These are phyloP conservation scores for Raffaelea deltoideospora DNA, from an alignment of 2,329 filamentous ascomycete genomes.

Conservation along the genomic window DNA sequence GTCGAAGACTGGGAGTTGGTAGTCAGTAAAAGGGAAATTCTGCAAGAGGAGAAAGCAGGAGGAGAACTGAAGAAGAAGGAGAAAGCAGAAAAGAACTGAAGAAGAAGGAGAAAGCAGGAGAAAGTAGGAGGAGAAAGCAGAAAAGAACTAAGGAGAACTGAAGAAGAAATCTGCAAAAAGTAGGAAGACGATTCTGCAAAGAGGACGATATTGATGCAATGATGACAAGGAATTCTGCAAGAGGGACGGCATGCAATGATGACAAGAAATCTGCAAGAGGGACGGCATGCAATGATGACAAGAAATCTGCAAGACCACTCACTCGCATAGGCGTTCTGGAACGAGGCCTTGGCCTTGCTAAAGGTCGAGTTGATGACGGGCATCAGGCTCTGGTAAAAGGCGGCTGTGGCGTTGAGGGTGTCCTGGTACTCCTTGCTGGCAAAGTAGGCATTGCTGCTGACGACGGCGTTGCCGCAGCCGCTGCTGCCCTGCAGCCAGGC, in stretches of 20 bases:
- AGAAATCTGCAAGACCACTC: too few relatives aligned
- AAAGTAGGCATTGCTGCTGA: slow-evolving; percentile 41
- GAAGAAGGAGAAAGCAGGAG: neutral
- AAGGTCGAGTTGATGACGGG: slow-evolving; percentile 41
- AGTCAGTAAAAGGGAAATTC: neutral
- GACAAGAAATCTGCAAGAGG: too few relatives aligned
- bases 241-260: too few relatives aligned
- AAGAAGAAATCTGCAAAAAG: neutral
- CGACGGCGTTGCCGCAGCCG: slow-evolving; percentile 38
- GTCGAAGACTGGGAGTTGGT: slow-evolving; percentile 33
- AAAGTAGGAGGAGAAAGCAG: neutral
- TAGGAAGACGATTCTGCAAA: too few relatives aligned
- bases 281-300: too few relatives aligned
- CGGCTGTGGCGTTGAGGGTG: slow-evolving; percentile 34
- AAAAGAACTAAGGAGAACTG: neutral
- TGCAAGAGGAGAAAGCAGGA: neutral
- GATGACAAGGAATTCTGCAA: too few relatives aligned
- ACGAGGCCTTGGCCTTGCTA: slow-evolving; percentile 26
- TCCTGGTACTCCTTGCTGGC: slow-evolving; percentile 27
- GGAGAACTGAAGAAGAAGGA: neutral
- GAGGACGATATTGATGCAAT: too few relatives aligned
- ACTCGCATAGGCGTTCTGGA: slow-evolving; percentile 49
- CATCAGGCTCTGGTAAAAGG: slow-evolving; percentile 40
- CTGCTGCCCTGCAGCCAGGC: slow-evolving; percentile 44
- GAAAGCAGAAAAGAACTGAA: neutral